Conservation (phyloP, 768 basidiomycete genomes). For the Tulasnella sp. region DNA sequence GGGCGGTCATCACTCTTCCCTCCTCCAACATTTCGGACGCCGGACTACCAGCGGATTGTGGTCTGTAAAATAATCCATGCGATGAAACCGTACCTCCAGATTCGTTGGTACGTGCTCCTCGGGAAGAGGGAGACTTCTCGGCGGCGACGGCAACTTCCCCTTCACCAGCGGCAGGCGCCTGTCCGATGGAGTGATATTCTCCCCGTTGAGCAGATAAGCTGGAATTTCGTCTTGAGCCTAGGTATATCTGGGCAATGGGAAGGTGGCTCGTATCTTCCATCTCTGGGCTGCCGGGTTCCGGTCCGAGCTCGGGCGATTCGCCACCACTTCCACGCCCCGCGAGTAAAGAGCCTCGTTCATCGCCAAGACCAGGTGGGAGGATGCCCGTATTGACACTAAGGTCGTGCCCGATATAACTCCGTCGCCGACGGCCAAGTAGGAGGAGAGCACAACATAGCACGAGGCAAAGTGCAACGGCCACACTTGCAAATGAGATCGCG, state of each 20-base stretch:
- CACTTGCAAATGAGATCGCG: neutral
- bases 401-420: neutral
- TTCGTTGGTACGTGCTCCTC: too few relatives aligned
- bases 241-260: constrained; percentile 2
- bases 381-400: neutral
- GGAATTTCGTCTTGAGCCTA: neutral
- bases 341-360: constrained; percentile 4
- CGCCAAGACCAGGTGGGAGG: neutral
- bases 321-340: constrained; percentile 2
- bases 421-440: constrained; percentile 1
- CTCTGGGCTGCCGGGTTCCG: neutral
- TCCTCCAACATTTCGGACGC: neutral
- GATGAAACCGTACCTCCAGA: too few relatives aligned
- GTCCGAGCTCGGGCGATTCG: constrained; percentile 3
- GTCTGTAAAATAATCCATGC: neutral
- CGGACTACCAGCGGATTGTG: neutral
- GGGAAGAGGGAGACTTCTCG: too few relatives aligned
- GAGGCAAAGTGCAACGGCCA: neutral
- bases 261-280: neutral
- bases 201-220: neutral
- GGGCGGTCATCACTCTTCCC: constrained; percentile 7
- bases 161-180: neutral
- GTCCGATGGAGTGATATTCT: neutral
- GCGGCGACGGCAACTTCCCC: too few relatives aligned
- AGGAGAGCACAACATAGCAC: neutral